Conservation (phyloP, 768 basidiomycete species). For the Ephemerocybe angulata region DNA sequence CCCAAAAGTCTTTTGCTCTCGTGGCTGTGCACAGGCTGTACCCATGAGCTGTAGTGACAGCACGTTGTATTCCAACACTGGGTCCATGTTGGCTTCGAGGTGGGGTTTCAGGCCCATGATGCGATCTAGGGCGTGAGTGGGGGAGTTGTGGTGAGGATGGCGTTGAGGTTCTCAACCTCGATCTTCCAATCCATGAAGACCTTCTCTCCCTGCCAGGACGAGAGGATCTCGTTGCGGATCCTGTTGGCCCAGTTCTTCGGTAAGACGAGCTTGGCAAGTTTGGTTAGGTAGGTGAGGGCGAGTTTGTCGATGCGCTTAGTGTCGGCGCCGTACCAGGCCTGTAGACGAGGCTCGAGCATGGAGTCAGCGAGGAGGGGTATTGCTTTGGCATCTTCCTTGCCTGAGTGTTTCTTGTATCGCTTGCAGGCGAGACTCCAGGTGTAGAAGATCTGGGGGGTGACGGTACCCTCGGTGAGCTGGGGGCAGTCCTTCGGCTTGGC, state of each 20-base stretch:
- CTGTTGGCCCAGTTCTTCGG: constrained; percentile 7
- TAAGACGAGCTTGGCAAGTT: constrained; percentile 11
- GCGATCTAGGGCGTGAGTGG: constrained; percentile 7
- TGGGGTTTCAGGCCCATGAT: constrained; percentile 3
- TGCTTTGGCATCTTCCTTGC: constrained; percentile 8
- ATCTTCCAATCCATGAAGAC: constrained; percentile 18
- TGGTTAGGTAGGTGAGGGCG: constrained; percentile 11
- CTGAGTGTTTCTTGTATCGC: constrained; percentile 14
- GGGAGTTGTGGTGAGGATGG: constrained; percentile 11
- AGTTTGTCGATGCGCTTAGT: constrained; percentile 14
- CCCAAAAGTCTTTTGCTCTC: too few relatives aligned
- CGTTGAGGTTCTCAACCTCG: constrained; percentile 16
- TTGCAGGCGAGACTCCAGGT: constrained; percentile 13
- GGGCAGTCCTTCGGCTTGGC: constrained; percentile 17
- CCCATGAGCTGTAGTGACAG: too few relatives aligned
- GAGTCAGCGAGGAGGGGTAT: constrained; percentile 15
- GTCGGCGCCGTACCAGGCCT: constrained; percentile 15
- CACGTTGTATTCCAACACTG: too few relatives aligned
- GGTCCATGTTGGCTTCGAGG: constrained; percentile 12
- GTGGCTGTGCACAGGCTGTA: too few relatives aligned
- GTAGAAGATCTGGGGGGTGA: constrained; percentile 12
- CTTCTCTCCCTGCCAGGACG: constrained; percentile 5
- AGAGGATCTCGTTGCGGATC: constrained; percentile 6
- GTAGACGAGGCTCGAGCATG: constrained; percentile 15
- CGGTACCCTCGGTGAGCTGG: constrained; percentile 14